Percentiles rank a stretch among this genome's conserved stretches.
Evolutionary conservation across 208 protist genomes (phyloP).

Genomic region (Entamoeba dispar): DNA sequence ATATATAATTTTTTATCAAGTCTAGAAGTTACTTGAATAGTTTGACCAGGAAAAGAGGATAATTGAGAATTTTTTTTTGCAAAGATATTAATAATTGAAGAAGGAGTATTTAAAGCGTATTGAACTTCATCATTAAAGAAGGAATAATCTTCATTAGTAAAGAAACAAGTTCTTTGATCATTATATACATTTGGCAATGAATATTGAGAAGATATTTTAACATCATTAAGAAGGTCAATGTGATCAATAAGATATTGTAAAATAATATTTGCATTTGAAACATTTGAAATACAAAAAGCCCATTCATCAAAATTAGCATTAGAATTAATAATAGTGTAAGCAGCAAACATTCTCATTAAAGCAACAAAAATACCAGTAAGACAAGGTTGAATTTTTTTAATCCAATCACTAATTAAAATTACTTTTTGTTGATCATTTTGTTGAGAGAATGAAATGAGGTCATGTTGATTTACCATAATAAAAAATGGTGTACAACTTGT

Average conservation of each 20-base stretch:
- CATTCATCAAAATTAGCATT: neutral
- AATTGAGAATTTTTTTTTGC: neutral
- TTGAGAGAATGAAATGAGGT: neutral
- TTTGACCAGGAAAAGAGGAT: neutral
- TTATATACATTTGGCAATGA: neutral
- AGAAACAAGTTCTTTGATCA: neutral
- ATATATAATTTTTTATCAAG: neutral
- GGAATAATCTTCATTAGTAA: neutral
- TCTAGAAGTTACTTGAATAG: neutral
- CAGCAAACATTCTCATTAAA: neutral
- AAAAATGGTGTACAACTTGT: neutral
- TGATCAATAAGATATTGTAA: neutral
- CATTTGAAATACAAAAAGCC: neutral
- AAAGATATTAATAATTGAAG: neutral
- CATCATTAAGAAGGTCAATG: neutral
- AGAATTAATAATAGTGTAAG: neutral
- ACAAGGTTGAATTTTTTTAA: neutral
- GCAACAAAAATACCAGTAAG: neutral
- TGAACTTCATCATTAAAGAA: neutral
- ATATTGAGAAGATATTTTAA: neutral
- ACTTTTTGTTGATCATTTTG: neutral
- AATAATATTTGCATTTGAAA: neutral
- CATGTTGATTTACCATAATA: neutral
- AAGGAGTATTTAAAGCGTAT: neutral
- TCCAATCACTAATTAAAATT: neutral